Base-by-base conservation (phyloP, 768 basidiomycete species). In the Suillus subluteus region DNA sequence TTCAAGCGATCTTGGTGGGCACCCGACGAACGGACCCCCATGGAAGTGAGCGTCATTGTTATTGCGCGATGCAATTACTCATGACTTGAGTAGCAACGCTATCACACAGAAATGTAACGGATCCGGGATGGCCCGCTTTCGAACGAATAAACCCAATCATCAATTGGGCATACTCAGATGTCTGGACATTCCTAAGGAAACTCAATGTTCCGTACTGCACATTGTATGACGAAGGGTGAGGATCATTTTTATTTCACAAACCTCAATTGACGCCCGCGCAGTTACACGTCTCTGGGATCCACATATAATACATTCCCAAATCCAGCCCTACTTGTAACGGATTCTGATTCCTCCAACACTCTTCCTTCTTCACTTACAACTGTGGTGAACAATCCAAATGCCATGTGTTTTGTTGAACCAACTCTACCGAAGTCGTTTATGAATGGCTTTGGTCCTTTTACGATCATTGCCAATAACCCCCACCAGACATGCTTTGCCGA, bases 211-310 rank as follows among this genome's bases (percentile, higher is more conserved):
- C 92, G 2, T 99, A 96, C 75, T 99, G 98, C 75, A 74, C 77
- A 44, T 75, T 99, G 52, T 99, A 99, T 73, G 95, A 99, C 72
- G 83, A 92, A 79, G 98, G 97, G 92, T 96, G 66, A 64, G 89
- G 76, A 13, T 62, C 62, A 1, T 62, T 61, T 32, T 46, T 4
- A 43, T 58, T 26, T 56, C 61, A 4, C 50, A 30, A 63, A 46
- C 38, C 46, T 26, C 32, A 11, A 43, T 41, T 55, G 48, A 68
- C 40, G 65, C 54, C 26, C 26, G 48, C 7, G 58, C 69, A 97
- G 96, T n/a, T 99, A 97, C 78, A 99, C 98, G 3, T 98, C 97
- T 6, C 87, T 99, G 23, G 97, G 98, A 21, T 98, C 96, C 13
- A 95, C 92, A 9, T 94, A 88, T 79, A 98, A 99, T 79, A 99